Evolutionary conservation across 73 alveolate genomes (phyloP).

Genomic region (Durusdinium trenchii): DNA sequence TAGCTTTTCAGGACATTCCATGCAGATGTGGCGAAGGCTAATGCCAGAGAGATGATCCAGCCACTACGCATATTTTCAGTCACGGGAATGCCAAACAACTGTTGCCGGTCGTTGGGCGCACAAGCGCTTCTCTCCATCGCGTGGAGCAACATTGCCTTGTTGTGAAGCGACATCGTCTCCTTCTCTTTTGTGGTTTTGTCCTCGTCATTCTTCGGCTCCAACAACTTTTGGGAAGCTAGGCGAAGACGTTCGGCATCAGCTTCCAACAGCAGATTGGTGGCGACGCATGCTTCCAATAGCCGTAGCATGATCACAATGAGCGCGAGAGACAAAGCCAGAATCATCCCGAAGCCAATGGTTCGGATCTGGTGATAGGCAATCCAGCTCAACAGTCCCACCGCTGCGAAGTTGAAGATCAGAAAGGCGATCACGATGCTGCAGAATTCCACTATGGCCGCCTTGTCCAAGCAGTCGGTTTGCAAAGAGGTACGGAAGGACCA

Average conservation of each 20-base stretch:
- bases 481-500: neutral
- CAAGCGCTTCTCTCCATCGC: neutral
- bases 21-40: neutral
- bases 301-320: neutral
- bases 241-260: neutral
- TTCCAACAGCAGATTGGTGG: neutral
- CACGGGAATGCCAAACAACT: slow-evolving; percentile 12
- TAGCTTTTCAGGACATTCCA: neutral
- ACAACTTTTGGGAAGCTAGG: neutral
- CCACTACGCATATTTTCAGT: neutral
- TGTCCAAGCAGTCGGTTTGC: neutral
- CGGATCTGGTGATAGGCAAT: neutral
- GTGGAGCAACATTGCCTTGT: neutral
- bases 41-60: neutral
- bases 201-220: neutral
- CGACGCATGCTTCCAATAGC: neutral
- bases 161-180: neutral
- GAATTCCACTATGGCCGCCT: neutral
- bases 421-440: neutral
- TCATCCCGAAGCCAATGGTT: neutral
- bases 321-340: neutral
- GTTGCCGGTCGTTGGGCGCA: neutral
- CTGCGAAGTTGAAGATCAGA: neutral
- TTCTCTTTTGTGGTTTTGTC: neutral
- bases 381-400: neutral